These are phyloP conservation scores for Saccharomycopsis sp. DNA, from an alignment of 805 yeast species.

Conservation along the genomic window DNA sequence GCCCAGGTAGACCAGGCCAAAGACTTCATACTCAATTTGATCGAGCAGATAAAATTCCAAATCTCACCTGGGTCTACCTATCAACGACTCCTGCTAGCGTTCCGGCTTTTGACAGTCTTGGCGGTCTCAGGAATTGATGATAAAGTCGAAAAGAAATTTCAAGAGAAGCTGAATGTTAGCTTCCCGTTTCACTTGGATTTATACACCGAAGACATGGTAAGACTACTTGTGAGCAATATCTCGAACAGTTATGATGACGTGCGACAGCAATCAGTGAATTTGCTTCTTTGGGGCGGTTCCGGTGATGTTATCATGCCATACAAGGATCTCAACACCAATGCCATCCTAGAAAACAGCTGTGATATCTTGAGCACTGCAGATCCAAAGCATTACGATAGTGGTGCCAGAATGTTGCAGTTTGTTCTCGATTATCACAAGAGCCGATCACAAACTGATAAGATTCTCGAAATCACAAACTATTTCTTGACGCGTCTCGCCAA, in stretches of 20 bases:
- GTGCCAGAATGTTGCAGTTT: slow-evolving; percentile 57
- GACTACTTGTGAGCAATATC: slow-evolving; percentile 51
- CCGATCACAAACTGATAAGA: slow-evolving; percentile 5
- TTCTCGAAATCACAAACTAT: slow-evolving; percentile 10
- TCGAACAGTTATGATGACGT: slow-evolving; percentile 73
- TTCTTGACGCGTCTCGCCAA: slow-evolving; percentile 30
- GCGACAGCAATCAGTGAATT: slow-evolving; percentile 39
- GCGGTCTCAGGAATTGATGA: slow-evolving; percentile 50
- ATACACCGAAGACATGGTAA: slow-evolving; percentile 31
- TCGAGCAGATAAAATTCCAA: slow-evolving; percentile 30
- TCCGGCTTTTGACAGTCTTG: slow-evolving; percentile 38
- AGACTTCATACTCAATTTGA: slow-evolving; percentile 34
- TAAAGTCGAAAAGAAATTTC: slow-evolving; percentile 29
- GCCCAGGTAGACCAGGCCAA: slow-evolving; percentile 28
- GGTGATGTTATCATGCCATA: slow-evolving; percentile 22
- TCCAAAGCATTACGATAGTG: slow-evolving; percentile 65
- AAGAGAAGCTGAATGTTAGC: slow-evolving; percentile 34
- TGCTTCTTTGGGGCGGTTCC: slow-evolving; percentile 31
- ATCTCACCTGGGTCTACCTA: slow-evolving; percentile 50
- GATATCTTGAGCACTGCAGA: slow-evolving; percentile 32
- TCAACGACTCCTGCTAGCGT: slow-evolving; percentile 42
- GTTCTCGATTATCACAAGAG: slow-evolving; percentile 32
- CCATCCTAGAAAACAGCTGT: too few species aligned
- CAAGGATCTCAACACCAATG: too few species aligned
- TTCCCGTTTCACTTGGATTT: slow-evolving; percentile 42